A percentile compares a stretch with the other conserved stretches of the same genome.
Evolutionary conservation across 768 basidiomycete genomes (phyloP).

Genomic region (Phlebiopsis flavidoalba): DNA sequence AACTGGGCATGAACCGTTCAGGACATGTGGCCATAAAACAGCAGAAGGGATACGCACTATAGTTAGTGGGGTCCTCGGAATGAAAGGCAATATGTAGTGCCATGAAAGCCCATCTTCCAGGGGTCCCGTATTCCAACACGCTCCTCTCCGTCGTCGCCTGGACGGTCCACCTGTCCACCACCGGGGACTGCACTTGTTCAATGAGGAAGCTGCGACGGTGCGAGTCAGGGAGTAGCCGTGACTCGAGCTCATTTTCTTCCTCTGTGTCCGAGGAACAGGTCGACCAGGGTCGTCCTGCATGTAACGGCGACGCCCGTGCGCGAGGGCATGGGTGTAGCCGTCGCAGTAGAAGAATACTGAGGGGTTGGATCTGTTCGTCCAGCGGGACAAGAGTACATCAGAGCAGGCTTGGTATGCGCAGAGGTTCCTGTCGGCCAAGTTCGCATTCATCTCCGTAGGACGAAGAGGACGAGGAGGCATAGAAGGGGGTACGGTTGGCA

Average conservation of each 20-base stretch:
- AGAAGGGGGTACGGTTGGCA: conserved; percentile 15
- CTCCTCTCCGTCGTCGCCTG: conserved; percentile 49
- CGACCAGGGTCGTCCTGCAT: conserved; percentile 38
- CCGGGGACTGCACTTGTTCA: conserved; percentile 29
- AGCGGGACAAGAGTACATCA: conserved; percentile 28
- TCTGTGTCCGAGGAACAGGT: conserved; percentile 55
- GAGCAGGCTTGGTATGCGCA: conserved; percentile 31
- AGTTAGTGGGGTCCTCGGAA: conserved; percentile 75
- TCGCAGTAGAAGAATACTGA: conserved; percentile 28
- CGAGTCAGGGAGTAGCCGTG: conserved; percentile 37
- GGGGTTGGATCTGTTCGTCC: conserved; percentile 6
- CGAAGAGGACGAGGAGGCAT: conserved; percentile 18
- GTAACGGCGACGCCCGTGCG: conserved; percentile 55
- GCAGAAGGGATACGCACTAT: conserved; percentile 47
- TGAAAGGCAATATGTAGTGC: conserved; percentile 63
- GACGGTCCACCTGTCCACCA: conserved; percentile 48
- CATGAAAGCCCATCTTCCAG: conserved; percentile 54
- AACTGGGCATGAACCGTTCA: conserved; percentile 33
- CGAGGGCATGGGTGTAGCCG: conserved; percentile 53
- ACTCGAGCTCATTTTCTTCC: conserved; percentile 40
- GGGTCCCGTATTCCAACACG: conserved; percentile 39
- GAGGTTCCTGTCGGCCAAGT: conserved; percentile 17
- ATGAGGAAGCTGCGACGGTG: conserved; percentile 14
- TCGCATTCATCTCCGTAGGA: conserved; percentile 18
- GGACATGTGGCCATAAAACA: neutral